These are phyloP conservation scores for Fennellomyces sp. DNA, from an alignment of 371 early-diverging fungal species.

Conservation along the genomic window DNA sequence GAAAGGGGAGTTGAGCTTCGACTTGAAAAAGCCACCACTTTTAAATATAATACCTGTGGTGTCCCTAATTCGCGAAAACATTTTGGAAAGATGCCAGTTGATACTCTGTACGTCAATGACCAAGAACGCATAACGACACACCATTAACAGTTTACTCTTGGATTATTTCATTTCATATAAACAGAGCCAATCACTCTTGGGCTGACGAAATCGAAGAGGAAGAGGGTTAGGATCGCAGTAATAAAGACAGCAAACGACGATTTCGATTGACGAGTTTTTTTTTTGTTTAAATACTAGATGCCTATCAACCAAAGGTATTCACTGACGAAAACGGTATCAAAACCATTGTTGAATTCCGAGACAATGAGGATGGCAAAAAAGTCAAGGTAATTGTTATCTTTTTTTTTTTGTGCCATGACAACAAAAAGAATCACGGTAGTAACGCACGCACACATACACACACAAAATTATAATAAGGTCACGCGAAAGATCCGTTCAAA, in stretches of 20 bases:
- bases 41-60: no score
- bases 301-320: constrained; percentile 58
- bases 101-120: constrained; percentile 27
- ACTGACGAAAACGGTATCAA: constrained; percentile 86
- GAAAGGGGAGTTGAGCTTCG: no score
- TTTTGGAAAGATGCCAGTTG: constrained; percentile 31
- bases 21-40: no score
- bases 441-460: background rate
- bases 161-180: constrained; percentile 8
- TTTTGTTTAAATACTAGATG: constrained; percentile 26
- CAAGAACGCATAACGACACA: background rate
- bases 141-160: background rate
- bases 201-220: constrained; percentile 78
- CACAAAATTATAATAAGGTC: constrained; percentile 40
- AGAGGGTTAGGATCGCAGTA: constrained; percentile 32
- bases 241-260: background rate
- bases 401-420: no score
- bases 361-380: constrained; percentile 87
- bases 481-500: constrained; percentile 83
- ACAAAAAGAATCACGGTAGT: background rate
- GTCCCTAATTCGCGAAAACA: no score
- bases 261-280: constrained; percentile 1
- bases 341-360: constrained; percentile 78
- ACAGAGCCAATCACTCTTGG: constrained; percentile 53
- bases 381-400: constrained; percentile 72